These are phyloP conservation scores for California macrophylla DNA, from an alignment of 441 rosid species.

Conservation along the genomic window DNA sequence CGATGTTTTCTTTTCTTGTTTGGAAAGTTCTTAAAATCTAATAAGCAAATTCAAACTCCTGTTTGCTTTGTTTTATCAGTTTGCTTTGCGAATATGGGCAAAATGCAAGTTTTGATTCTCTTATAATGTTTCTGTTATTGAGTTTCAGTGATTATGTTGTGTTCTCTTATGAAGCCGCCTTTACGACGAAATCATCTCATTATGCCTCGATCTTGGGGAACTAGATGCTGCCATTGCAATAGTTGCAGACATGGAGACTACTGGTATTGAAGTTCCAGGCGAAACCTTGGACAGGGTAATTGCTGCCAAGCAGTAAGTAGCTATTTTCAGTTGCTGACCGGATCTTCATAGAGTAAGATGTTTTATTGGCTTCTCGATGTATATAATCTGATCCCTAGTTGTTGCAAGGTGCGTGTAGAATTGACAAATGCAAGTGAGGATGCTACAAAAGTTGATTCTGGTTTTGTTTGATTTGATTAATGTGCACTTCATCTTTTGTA, in stretches of 20 bases:
- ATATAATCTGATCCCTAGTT: no score
- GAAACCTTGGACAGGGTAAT: slow-evolving; percentile 70
- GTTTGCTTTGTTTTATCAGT: no score
- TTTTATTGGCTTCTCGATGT: no score
- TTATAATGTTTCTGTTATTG: neutral
- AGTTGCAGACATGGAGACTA: slow-evolving; percentile 77
- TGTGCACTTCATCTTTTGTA: no score
- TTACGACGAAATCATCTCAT: slow-evolving; percentile 66
- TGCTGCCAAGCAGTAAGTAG: slow-evolving; percentile 42
- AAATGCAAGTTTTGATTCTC: neutral
- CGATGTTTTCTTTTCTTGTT: neutral
- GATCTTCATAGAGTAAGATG: no score
- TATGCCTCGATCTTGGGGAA: slow-evolving; percentile 78
- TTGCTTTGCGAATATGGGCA: no score
- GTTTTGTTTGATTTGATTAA: no score
- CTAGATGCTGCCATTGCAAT: slow-evolving; percentile 79
- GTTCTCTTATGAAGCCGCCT: slow-evolving; percentile 44
- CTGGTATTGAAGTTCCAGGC: slow-evolving; percentile 58
- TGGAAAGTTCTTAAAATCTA: neutral
- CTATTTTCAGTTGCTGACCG: neutral
- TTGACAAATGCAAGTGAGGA: neutral
- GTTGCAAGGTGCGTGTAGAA: neutral
- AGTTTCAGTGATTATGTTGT: neutral
- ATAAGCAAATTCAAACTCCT: no score
- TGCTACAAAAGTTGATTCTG: no score